phyloP scores from a whole-genome alignment of 192 early-diverging fungal species.

The Coemansia sp. region DNA sequence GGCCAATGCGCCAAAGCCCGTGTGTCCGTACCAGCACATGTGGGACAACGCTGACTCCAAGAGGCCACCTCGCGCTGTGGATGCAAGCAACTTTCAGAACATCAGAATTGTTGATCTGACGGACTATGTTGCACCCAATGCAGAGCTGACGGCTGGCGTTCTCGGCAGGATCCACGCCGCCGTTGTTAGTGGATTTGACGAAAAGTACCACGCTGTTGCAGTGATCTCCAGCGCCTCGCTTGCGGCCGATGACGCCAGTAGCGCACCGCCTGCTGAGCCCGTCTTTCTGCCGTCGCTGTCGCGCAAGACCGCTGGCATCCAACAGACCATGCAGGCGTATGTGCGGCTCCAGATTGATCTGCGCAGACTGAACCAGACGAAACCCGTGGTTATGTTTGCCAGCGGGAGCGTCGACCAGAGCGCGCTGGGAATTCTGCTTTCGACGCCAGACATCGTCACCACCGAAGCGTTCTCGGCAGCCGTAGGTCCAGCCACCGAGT shows the following conservation, averaged over 20 bases:
- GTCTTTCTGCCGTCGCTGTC: conserved; percentile 36
- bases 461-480: conserved; percentile 26
- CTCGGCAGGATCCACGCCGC: conserved; percentile 12
- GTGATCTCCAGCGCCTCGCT: conserved; percentile 15
- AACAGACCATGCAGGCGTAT: neutral
- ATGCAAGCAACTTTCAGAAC: conserved; percentile 14
- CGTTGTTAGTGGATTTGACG: conserved; percentile 10
- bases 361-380: conserved; percentile 27
- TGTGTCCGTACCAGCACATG: conserved; percentile 52
- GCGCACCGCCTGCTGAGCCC: neutral
- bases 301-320: neutral
- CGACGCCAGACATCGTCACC: conserved; percentile 26
- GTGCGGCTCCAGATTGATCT: conserved; percentile 35
- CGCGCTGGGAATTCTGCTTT: conserved; percentile 21
- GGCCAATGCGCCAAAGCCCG: conserved; percentile 24
- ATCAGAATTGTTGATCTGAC: conserved; percentile 35
- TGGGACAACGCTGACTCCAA: conserved; percentile 25
- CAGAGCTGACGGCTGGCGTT: conserved; percentile 13
- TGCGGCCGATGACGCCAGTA: neutral
- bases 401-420: conserved; percentile 35
- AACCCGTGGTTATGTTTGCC: conserved; percentile 41
- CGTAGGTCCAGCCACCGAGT: neutral
- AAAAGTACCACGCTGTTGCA: conserved; percentile 28
- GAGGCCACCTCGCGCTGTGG: neutral
- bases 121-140: conserved; percentile 4